Base-by-base conservation (phyloP, 2,329 filamentous ascomycete species). In the Gnomoniopsis sp. region DNA sequence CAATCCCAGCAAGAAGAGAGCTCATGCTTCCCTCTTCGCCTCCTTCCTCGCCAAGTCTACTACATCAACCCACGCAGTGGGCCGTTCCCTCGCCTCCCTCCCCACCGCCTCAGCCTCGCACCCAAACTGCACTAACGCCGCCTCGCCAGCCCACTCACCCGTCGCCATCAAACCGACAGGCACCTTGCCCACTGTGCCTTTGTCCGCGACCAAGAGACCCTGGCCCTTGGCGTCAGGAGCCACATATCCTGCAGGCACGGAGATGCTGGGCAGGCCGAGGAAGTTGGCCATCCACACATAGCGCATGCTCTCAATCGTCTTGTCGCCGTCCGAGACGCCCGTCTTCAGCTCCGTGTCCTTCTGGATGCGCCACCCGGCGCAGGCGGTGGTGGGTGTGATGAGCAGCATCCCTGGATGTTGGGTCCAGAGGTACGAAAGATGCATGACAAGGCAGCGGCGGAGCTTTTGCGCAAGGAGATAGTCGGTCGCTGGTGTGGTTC, bases 401-500 rank as follows among this genome's bases (percentile, higher is more conserved):
- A 93, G 87, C 21, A 92, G 70, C 68, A 93, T 80, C 6, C 86
- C 88, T 0, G 88, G 88, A 62, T 92, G 75, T 50, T 77, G 69
- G 57, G 78, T 70, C 79, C 86, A 93, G 2, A 93, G 76, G 66
- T 83, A 75, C 0, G 88, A 79, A 3, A 93, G 82, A 67, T 93
- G 89, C 55, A 83, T 78, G 85, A 91, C 89, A 34, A 91, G 74
- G 26, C 89, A 72, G 30, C 81, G 79, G 10, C 90, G 85, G 6
- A 93, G 75, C 58, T 88, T 87, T 67, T 92, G 89, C 0, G 88
- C 85, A 8, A 88, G 77, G 6, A 90, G 70, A 62, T 89, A 85
- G 66, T 93, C 89, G 0, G 81, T 80, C 0, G 87, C 79, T 0
- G 85, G 80, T 0, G 87, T 87, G 7, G 83, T 80, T 36, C 79